Base-by-base conservation (phyloP, 441 rosid genomes). In the Sinapis alba region DNA sequence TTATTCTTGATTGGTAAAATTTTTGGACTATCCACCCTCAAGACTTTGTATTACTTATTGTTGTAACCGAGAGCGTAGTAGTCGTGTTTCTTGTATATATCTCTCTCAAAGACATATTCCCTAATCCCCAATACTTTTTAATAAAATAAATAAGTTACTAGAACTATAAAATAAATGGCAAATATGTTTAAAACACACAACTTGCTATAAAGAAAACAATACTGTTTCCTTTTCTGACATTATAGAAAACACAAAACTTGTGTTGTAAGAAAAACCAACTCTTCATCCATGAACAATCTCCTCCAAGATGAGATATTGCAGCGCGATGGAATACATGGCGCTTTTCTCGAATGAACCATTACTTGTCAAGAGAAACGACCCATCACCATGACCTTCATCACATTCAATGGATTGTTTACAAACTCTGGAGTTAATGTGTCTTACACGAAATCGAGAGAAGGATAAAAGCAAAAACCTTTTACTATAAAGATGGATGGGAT, bases 341-440 rank as follows among this genome's bases (percentile, higher is more conserved):
- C 7, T 62, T 73, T 36, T 58, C 50, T 47, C 77, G 5, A 76
- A 67, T 50, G 69, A 57, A 45, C 57, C 72, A 56, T 76, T 76
- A 69, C 77, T 77, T 79, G 62, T 87, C 75, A 95, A 74, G 28
- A 84, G 79, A 86, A 85, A 95, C 1, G 89, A 89, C 63, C 96
- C 91, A 0, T 63, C 71, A 32, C 92, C 95, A 84, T 85, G 83
- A 70, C 90, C 97, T 93, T 79, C 60, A 72, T 50, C 18, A 64
- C 27, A 68, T 4, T 12, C 20, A 62, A 23, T 4, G 12, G 6
- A 6, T 6, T 32, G 38, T 57, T 66, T 10, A 56, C 26, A 63
- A 74, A 69, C 32, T 18, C 34, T 23, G 15, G 6, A 23, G 7
- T 36, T 12, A 27, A 47, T 23, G 43, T 50, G 26, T 54, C 65